phyloP scores from a whole-genome alignment of 305 asterid species.

The Nicotiana rustica region DNA sequence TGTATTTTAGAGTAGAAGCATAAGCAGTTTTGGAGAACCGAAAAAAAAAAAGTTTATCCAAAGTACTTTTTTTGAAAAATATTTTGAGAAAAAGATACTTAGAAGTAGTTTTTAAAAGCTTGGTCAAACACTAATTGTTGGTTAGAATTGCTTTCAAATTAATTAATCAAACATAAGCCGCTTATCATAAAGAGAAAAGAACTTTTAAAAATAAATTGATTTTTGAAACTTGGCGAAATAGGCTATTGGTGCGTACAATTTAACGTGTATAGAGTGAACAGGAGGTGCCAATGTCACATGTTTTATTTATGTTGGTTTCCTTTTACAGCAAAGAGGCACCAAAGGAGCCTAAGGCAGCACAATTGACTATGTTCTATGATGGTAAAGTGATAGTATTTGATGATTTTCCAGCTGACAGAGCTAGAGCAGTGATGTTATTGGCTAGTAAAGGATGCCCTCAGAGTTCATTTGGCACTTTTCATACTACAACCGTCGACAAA shows the following conservation, averaged over 20 bases:
- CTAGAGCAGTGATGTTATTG: constrained; percentile 55
- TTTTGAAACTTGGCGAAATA: too few relatives aligned
- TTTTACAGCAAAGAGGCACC: constrained; percentile 43
- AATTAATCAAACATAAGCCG: too few relatives aligned
- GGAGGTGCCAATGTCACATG: neutral
- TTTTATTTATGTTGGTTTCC: neutral
- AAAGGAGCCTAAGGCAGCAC: constrained; percentile 49
- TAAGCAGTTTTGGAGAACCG: too few relatives aligned
- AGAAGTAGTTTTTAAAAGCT: too few relatives aligned
- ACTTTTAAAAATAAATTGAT: too few relatives aligned
- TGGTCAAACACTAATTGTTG: too few relatives aligned
- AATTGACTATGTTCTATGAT: constrained; percentile 71
- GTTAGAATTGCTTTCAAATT: too few relatives aligned
- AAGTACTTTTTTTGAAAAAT: too few relatives aligned
- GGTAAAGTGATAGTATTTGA: constrained; percentile 72
- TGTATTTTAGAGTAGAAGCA: too few relatives aligned
- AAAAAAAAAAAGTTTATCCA: too few relatives aligned
- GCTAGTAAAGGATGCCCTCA: constrained; percentile 57
- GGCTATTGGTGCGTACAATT: neutral
- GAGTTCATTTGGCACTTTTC: constrained; percentile 29
- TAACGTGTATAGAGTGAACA: neutral
- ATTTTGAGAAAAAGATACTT: too few relatives aligned
- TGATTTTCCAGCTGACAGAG: constrained; percentile 66
- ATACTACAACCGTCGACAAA: constrained; percentile 44
- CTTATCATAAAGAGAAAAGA: too few relatives aligned